These are phyloP conservation scores for Saccharomycopsis sp. DNA, from an alignment of 805 yeast species.

Conservation along the genomic window DNA sequence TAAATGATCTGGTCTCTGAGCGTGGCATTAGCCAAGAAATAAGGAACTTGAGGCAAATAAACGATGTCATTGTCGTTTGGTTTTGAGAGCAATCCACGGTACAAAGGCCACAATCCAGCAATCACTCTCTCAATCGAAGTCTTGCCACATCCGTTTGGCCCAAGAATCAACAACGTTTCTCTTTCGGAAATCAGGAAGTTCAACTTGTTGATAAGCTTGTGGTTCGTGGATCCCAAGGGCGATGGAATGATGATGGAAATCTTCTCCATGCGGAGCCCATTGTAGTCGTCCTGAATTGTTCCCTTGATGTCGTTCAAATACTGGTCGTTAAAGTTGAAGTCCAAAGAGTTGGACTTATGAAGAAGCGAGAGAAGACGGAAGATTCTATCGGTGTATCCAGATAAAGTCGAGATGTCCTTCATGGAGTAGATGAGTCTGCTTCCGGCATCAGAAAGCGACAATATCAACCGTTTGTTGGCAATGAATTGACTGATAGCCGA, in stretches of 20 bases:
- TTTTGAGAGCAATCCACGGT: conserved; percentile 71
- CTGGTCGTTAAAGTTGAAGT: conserved; percentile 36
- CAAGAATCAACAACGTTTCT: conserved; percentile 71
- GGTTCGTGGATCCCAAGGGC: conserved; percentile 49
- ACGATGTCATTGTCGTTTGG: conserved; percentile 65
- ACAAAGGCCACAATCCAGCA: conserved; percentile 90
- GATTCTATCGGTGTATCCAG: conserved; percentile 85
- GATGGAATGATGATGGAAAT: conserved; percentile 80
- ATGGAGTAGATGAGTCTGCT: conserved; percentile 90
- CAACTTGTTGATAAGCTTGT: conserved; percentile 54
- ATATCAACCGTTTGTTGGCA: conserved; percentile 83
- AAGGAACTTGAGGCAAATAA: conserved; percentile 81
- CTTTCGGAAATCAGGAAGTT: conserved; percentile 50
- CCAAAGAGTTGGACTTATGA: conserved; percentile 69
- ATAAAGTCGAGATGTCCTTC: conserved; percentile 82
- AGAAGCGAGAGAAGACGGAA: conserved; percentile 68
- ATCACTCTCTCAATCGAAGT: conserved; percentile 77
- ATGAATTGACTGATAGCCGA: conserved; percentile 80
- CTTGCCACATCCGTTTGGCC: conserved; percentile 87
- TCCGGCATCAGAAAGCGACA: conserved; percentile 92
- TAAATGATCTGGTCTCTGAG: conserved; percentile 88
- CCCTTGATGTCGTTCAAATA: conserved; percentile 59
- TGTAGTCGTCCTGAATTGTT: conserved; percentile 68
- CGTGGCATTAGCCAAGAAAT: conserved; percentile 69
- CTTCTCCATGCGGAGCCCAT: conserved; percentile 77